phyloP scores from a whole-genome alignment of 2,329 filamentous ascomycete genomes.

The Tolypocladium amazonense region DNA sequence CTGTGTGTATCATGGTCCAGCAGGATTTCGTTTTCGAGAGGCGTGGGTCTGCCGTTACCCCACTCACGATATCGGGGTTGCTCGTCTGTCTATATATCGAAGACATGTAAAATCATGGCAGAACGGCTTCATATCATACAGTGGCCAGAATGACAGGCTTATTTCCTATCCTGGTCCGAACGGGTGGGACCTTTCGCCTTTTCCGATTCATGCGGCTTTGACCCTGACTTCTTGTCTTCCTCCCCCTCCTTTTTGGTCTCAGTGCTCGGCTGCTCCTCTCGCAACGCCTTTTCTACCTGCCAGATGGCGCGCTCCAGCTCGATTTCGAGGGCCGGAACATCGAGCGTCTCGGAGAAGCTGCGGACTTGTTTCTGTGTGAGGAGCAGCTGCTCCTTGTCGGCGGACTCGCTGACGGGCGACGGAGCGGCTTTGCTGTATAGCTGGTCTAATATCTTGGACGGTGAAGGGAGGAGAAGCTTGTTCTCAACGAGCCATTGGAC shows the following conservation, averaged over 20 bases:
- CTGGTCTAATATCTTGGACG: slow-evolving; percentile 60
- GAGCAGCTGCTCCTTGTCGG: slow-evolving; percentile 25
- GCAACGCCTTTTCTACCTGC: slow-evolving; percentile 51
- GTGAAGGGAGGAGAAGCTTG: slow-evolving; percentile 53
- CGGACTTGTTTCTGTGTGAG: slow-evolving; percentile 43
- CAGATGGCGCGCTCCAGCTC: slow-evolving; percentile 68
- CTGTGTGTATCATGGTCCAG: background rate
- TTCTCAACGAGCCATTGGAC: slow-evolving; percentile 71
- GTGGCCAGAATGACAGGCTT: background rate
- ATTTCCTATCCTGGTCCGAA: slow-evolving; percentile 7
- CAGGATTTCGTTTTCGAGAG: background rate
- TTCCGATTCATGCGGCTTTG: background rate
- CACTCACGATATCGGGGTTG: background rate
- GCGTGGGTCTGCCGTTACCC: background rate
- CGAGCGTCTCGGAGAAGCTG: slow-evolving; percentile 48
- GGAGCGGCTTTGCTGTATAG: slow-evolving; percentile 46
- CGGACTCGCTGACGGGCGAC: slow-evolving; percentile 8
- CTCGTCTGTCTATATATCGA: background rate
- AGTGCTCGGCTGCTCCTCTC: slow-evolving; percentile 22
- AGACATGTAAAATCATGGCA: background rate
- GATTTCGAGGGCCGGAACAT: slow-evolving; percentile 58
- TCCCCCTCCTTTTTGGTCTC: background rate
- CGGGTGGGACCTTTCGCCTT: background rate
- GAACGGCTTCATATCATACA: background rate
- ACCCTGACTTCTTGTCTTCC: background rate